Evolutionary conservation across 1,139 yeast genomes (phyloP).

Genomic region (Lodderomyces metapsilosis): DNA sequence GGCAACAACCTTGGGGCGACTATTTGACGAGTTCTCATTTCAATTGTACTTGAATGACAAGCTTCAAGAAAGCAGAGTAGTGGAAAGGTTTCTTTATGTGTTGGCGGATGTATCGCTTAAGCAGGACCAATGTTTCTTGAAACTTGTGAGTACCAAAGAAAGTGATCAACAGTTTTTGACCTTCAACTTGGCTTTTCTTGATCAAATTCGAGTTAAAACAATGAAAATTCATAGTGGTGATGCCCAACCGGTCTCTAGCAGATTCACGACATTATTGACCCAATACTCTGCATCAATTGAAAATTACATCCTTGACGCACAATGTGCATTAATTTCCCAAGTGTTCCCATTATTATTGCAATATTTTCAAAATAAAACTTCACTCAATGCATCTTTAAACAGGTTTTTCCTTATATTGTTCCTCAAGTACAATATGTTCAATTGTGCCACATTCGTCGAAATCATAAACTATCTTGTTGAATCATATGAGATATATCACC

Average conservation of each 20-base stretch:
- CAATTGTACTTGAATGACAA: conserved; percentile 1
- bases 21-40: neutral
- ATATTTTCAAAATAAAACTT: conserved; percentile 12
- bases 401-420: conserved; percentile 9
- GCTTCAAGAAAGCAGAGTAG: neutral
- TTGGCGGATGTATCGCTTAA: neutral
- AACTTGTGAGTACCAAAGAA: neutral
- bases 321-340: neutral
- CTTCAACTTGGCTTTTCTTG: neutral
- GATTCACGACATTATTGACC: neutral
- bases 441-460: conserved; percentile 8
- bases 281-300: neutral
- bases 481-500: conserved; percentile 12
- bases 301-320: neutral
- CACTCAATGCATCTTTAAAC: conserved; percentile 8
- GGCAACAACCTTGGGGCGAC: neutral
- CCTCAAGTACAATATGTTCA: conserved; percentile 12
- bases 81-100: neutral
- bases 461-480: conserved; percentile 16
- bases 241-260: neutral
- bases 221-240: neutral
- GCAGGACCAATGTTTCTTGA: neutral
- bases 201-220: neutral
- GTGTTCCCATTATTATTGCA: neutral
- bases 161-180: neutral